Conservation (phyloP, 345 rosid genomes). For the Lumnitzera littorea region DNA sequence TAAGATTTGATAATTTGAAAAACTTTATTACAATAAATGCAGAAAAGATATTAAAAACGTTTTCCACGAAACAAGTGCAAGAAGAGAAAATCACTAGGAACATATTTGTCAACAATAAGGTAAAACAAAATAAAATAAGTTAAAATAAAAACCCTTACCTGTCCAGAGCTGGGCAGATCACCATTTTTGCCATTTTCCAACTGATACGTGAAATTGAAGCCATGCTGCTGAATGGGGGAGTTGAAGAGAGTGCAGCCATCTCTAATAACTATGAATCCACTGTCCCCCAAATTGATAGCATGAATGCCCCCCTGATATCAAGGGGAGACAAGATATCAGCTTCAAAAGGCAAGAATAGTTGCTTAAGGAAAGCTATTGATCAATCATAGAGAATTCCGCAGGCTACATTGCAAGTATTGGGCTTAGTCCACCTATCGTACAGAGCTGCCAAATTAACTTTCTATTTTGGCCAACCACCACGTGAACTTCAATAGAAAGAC, state of each 20-base stretch:
- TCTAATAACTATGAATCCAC: slow-evolving; percentile 90
- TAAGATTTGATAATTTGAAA: too few species aligned
- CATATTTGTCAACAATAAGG: too few species aligned
- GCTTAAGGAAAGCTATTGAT: not conserved
- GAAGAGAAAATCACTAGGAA: not conserved
- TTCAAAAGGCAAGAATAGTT: too few species aligned
- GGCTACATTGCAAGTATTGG: not conserved
- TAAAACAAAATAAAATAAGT: too few species aligned
- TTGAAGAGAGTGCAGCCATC: slow-evolving; percentile 74
- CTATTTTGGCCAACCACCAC: too few species aligned
- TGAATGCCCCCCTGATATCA: slow-evolving; percentile 45
- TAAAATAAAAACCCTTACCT: slow-evolving; percentile 35
- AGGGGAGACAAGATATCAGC: not conserved
- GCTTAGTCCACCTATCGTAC: not conserved
- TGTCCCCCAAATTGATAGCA: slow-evolving; percentile 91
- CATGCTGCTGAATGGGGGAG: slow-evolving; percentile 93
- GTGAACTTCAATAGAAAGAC: too few species aligned
- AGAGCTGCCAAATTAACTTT: too few species aligned
- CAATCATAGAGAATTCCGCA: not conserved
- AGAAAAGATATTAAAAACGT: too few species aligned
- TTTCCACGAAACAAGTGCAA: not conserved
- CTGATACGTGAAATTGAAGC: slow-evolving; percentile 92
- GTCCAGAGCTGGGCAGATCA: slow-evolving; percentile 83
- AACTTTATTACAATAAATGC: too few species aligned
- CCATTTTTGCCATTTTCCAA: slow-evolving; percentile 65